These are phyloP conservation scores for Torrubiellomyces zombiae DNA, from an alignment of 2,329 filamentous ascomycete species.

Conservation along the genomic window DNA sequence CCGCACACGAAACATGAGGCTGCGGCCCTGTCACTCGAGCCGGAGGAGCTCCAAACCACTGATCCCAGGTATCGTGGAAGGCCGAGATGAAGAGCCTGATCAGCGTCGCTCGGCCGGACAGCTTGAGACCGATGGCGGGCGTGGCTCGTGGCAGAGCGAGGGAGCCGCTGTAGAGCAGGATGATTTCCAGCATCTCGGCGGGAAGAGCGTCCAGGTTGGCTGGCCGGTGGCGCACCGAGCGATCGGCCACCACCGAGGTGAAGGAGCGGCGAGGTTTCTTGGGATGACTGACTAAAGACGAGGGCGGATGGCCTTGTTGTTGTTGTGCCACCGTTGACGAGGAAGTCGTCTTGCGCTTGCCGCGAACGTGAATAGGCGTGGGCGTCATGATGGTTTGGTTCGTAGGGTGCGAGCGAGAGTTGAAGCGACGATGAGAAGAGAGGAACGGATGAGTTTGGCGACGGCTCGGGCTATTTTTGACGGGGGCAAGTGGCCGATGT, in stretches of 20 bases:
- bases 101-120: constrained; percentile 24
- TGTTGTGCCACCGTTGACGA: no score
- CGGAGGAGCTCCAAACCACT: constrained; percentile 16
- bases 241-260: constrained; percentile 13
- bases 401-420: no score
- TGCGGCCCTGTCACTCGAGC: constrained; percentile 5
- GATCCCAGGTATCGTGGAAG: constrained; percentile 22
- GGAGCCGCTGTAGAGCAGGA: constrained; percentile 33
- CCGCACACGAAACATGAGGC: constrained; percentile 8
- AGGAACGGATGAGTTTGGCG: no score
- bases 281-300: constrained; percentile 2
- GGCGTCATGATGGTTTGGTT: constrained; percentile 23
- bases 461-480: no score
- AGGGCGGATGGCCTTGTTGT: no score
- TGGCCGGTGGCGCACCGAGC: constrained; percentile 9
- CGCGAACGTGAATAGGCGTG: constrained; percentile 30
- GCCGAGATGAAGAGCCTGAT: constrained; percentile 19
- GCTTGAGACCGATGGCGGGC: constrained; percentile 24
- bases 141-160: constrained; percentile 28
- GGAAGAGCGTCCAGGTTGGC: constrained; percentile 25
- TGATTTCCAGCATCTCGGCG: constrained; percentile 34
- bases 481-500: no score
- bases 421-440: no score
- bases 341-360: constrained; percentile 21
- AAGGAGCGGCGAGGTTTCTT: constrained; percentile 14